These are phyloP conservation scores for Cladosporium austrohemisphaericum DNA, from an alignment of 2,329 filamentous ascomycete genomes.

Conservation along the genomic window DNA sequence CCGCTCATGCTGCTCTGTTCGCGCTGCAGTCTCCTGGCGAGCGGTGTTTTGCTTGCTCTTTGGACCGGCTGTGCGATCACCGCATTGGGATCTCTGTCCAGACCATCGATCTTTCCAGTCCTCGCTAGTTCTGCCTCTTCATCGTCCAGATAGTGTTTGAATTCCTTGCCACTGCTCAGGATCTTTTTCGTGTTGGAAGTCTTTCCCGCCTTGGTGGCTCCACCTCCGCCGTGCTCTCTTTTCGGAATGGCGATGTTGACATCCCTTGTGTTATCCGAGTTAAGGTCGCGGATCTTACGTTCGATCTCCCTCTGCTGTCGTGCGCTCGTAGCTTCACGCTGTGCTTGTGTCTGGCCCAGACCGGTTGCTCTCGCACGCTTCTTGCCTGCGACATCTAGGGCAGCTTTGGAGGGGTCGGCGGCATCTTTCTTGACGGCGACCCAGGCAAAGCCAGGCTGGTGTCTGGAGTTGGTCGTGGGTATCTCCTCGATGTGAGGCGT, in stretches of 20 bases:
- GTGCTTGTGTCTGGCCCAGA: slow-evolving; percentile 31
- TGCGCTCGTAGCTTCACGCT: slow-evolving; percentile 65
- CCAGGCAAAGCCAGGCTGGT: slow-evolving; percentile 87
- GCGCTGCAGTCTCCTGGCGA: slow-evolving; percentile 30
- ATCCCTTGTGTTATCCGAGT: slow-evolving; percentile 60
- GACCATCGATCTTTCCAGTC: slow-evolving; percentile 29
- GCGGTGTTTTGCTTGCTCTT: slow-evolving; percentile 35
- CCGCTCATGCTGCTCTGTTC: slow-evolving; percentile 27
- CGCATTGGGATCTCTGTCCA: slow-evolving; percentile 23
- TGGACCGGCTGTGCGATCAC: slow-evolving; percentile 19
- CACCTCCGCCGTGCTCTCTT: slow-evolving; percentile 40
- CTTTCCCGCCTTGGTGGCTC: slow-evolving; percentile 50
- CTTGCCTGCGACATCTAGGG: slow-evolving; percentile 41
- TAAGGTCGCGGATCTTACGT: slow-evolving; percentile 76
- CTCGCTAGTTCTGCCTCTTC: slow-evolving; percentile 59
- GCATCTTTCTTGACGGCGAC: slow-evolving; percentile 56
- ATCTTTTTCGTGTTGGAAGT: slow-evolving; percentile 72
- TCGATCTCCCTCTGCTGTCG: slow-evolving; percentile 77
- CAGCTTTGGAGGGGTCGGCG: slow-evolving; percentile 49
- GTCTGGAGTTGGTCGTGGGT: slow-evolving; percentile 59
- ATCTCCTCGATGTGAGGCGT: slow-evolving; percentile 79
- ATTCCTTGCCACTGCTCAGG: slow-evolving; percentile 75
- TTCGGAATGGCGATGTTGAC: slow-evolving; percentile 66
- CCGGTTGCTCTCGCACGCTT: slow-evolving; percentile 66
- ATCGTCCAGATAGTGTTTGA: slow-evolving; percentile 77